Evolutionary conservation across 2,329 filamentous ascomycete species (phyloP).

Genomic region (Pseudocercospora vitis): DNA sequence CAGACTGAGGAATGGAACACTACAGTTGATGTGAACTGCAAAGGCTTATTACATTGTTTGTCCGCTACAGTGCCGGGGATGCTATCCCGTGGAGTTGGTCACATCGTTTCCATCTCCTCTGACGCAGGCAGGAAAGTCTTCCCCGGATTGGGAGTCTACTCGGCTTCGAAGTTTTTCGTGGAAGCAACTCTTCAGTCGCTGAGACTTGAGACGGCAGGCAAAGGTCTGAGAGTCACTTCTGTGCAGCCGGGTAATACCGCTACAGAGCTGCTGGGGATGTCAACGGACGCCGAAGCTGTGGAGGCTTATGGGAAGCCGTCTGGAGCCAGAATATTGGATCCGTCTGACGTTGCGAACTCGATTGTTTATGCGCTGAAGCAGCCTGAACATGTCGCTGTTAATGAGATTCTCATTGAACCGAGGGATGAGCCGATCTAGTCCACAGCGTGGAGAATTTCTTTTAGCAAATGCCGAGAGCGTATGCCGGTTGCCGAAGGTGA

Average conservation of each 20-base stretch:
- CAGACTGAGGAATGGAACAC: constrained; percentile 75
- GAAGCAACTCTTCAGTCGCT: constrained; percentile 76
- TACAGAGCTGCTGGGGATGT: constrained; percentile 72
- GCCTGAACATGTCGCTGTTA: constrained; percentile 73
- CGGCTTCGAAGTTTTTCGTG: constrained; percentile 81
- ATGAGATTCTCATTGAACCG: constrained; percentile 77
- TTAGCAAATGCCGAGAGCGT: not conserved
- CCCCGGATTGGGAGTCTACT: constrained; percentile 78
- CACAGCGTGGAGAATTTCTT: no score
- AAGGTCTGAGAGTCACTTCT: constrained; percentile 69
- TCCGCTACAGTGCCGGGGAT: constrained; percentile 69
- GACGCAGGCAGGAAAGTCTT: constrained; percentile 81
- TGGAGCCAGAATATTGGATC: constrained; percentile 71
- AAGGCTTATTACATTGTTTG: constrained; percentile 73
- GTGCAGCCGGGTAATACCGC: constrained; percentile 76
- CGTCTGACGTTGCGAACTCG: constrained; percentile 69
- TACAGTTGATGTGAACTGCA: constrained; percentile 84
- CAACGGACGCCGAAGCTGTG: constrained; percentile 71
- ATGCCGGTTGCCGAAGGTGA: not conserved
- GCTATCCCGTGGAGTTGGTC: constrained; percentile 66
- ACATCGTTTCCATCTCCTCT: constrained; percentile 79
- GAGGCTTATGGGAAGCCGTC: constrained; percentile 76
- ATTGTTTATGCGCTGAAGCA: constrained; percentile 75
- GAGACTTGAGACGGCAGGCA: constrained; percentile 72
- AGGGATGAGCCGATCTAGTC: constrained; percentile 69